Conservation (phyloP, 352 stramenopile genomes). For the Thraustotheca clavata region DNA sequence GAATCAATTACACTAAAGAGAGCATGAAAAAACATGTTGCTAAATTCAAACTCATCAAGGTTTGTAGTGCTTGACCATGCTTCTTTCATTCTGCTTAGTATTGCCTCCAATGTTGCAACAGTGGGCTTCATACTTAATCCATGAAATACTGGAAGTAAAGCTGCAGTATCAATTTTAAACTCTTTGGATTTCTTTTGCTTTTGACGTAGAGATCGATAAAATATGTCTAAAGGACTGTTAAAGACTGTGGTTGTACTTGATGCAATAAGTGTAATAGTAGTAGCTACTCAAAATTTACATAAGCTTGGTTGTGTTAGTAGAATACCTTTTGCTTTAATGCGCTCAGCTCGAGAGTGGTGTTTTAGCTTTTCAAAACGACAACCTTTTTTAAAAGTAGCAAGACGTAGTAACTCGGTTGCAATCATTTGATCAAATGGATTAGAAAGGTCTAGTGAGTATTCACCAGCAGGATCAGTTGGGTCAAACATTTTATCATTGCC, state of each 20-base stretch:
- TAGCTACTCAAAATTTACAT: background rate
- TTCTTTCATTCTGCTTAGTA: slow-evolving; percentile 5
- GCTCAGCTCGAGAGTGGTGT: slow-evolving; percentile 31
- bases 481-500: slow-evolving; percentile 40
- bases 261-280: slow-evolving; percentile 1
- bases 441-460: slow-evolving; percentile 52
- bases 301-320: background rate
- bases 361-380: slow-evolving; percentile 59
- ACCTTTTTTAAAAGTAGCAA: slow-evolving; percentile 61
- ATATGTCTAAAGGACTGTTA: slow-evolving; percentile 15
- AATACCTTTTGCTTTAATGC: slow-evolving; percentile 17
- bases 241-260: background rate
- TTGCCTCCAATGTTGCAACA: background rate
- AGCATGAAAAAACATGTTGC: slow-evolving; percentile 57
- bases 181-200: background rate
- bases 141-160: slow-evolving; percentile 1
- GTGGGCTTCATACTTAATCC: background rate
- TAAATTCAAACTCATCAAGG: slow-evolving; percentile 51
- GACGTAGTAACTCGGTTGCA: slow-evolving; percentile 53
- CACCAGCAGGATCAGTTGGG: slow-evolving; percentile 52
- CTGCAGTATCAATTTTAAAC: background rate
- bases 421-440: slow-evolving; percentile 80
- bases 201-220: background rate
- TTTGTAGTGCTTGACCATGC: background rate
- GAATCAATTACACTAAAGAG: slow-evolving; percentile 70